Percentiles rank a stretch among this genome's conserved stretches.
Conservation (phyloP, 768 basidiomycete species). For the Auriscalpium microsporum region DNA sequence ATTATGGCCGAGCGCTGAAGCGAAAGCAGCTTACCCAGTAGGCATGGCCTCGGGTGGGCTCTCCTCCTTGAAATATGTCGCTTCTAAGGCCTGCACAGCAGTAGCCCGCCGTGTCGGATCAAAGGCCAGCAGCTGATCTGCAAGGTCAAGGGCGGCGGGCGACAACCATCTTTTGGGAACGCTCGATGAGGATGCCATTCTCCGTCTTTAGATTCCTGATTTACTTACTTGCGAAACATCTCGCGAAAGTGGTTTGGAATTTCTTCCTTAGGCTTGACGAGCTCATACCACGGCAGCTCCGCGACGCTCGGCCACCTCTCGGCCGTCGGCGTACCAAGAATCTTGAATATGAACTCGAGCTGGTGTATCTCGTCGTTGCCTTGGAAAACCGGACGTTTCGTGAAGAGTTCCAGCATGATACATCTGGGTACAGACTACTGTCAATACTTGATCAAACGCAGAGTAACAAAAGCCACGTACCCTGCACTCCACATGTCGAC, state of each 20-base stretch:
- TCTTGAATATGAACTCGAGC: conserved; percentile 84
- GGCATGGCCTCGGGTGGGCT: conserved; percentile 68
- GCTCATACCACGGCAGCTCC: conserved; percentile 94
- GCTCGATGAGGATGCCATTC: not conserved
- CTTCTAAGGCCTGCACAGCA: conserved; percentile 71
- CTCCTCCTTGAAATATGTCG: conserved; percentile 81
- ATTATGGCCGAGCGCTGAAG: not conserved
- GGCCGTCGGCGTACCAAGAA: conserved; percentile 81
- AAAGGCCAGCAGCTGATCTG: conserved; percentile 71
- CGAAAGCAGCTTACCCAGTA: conserved; percentile 48
- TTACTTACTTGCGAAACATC: conserved; percentile 73
- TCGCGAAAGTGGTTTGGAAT: conserved; percentile 73
- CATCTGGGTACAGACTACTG: conserved; percentile 45
- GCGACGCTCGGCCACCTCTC: conserved; percentile 78
- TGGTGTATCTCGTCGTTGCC: conserved; percentile 98
- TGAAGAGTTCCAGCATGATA: conserved; percentile 97
- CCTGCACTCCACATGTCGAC: conserved; percentile 99
- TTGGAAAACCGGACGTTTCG: conserved; percentile 94
- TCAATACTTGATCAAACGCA: not conserved
- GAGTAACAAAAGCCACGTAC: conserved; percentile 34
- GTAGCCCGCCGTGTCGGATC: conserved; percentile 72
- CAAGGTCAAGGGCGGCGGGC: conserved; percentile 79
- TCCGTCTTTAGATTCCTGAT: not conserved
- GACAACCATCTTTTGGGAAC: conserved; percentile 63
- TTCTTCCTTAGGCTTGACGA: conserved; percentile 82